Evolutionary conservation across 495 filamentous ascomycete species (phyloP).

Genomic region (Penicillium macrosclerotiorum): DNA sequence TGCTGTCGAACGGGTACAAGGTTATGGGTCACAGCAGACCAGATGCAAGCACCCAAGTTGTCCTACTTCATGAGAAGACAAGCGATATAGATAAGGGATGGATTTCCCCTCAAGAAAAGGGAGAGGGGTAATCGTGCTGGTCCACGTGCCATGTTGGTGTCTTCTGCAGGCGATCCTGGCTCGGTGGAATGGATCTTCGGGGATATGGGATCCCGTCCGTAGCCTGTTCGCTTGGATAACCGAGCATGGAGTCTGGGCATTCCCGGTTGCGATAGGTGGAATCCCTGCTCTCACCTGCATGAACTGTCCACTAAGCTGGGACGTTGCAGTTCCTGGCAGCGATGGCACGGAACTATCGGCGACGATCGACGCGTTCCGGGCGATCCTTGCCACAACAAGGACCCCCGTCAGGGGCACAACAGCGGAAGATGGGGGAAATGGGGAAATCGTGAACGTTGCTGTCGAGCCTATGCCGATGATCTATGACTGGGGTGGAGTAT

Average conservation of each 20-base stretch:
- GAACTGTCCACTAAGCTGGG: background rate
- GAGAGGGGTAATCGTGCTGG: conserved; percentile 3
- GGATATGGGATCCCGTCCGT: background rate
- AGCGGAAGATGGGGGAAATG: background rate
- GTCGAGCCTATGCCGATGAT: conserved; percentile 1
- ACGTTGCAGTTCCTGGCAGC: conserved; percentile 1
- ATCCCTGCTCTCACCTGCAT: background rate
- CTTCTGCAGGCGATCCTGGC: conserved; percentile 13
- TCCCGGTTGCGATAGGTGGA: conserved; percentile 4
- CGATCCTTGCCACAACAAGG: conserved; percentile 18
- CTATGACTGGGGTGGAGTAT: background rate
- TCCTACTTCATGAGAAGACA: background rate
- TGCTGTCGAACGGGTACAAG: conserved; percentile 6
- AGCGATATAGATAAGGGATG: background rate
- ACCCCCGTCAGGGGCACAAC: conserved; percentile 13
- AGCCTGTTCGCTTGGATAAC: conserved; percentile 19
- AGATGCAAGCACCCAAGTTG: conserved; percentile 7
- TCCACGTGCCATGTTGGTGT: conserved; percentile 16
- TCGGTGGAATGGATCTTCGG: conserved; percentile 18
- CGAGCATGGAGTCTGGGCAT: conserved; percentile 8
- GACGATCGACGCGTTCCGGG: conserved; percentile 11
- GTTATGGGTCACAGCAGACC: conserved; percentile 5
- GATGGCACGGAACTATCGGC: background rate
- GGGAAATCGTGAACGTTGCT: background rate
- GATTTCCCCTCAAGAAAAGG: background rate